A percentile compares a stretch with the other conserved stretches of the same genome.
phyloP scores from a whole-genome alignment of 2,329 filamentous ascomycete genomes.

The Exophiala lecanii-corni region DNA sequence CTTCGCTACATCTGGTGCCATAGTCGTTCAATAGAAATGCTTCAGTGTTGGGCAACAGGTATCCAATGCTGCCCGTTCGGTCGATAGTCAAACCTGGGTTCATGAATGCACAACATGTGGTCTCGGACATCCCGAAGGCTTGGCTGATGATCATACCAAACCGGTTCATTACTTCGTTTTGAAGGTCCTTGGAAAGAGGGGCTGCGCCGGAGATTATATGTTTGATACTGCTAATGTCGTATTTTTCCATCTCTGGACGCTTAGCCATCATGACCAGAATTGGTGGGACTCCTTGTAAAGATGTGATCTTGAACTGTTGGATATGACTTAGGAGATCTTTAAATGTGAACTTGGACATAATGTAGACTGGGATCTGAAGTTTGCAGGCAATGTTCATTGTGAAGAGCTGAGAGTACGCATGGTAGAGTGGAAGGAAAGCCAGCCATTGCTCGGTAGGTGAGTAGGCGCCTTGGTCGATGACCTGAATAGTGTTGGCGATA shows the following conservation, averaged over 20 bases:
- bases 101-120: conserved; percentile 38
- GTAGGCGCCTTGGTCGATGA: conserved; percentile 60
- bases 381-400: conserved; percentile 55
- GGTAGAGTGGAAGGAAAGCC: conserved; percentile 45
- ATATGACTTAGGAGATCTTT: conserved; percentile 51
- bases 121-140: conserved; percentile 56
- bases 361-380: conserved; percentile 58
- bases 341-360: conserved; percentile 60
- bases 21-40: conserved; percentile 61
- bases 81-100: conserved; percentile 35
- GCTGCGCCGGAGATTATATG: conserved; percentile 52
- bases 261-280: conserved; percentile 58
- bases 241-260: conserved; percentile 50
- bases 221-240: conserved; percentile 52
- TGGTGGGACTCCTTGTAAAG: conserved; percentile 57
- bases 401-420: conserved; percentile 46
- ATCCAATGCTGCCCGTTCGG: conserved; percentile 50
- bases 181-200: conserved; percentile 53
- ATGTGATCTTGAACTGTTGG: conserved; percentile 48
- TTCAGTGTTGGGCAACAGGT: conserved; percentile 37
- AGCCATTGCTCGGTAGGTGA: conserved; percentile 41
- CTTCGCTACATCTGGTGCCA: conserved; percentile 63
- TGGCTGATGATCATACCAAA: conserved; percentile 47
- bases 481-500: conserved; percentile 53
- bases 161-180: conserved; percentile 48